phyloP scores from a whole-genome alignment of 148 eudicot genomes.

The Euryodendron excelsum region DNA sequence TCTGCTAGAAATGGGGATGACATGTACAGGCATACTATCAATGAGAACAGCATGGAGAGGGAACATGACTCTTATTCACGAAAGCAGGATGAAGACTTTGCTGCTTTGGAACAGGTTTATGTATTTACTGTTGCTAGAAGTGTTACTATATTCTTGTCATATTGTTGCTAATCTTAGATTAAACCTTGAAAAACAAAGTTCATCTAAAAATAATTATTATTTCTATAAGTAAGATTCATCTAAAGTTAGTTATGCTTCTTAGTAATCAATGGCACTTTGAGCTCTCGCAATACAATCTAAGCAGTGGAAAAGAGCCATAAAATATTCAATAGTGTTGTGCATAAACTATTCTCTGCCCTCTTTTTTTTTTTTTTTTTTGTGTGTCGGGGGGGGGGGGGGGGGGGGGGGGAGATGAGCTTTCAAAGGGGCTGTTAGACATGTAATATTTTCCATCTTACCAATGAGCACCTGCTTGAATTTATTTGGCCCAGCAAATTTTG shows the following conservation, averaged over 20 bases:
- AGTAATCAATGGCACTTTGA: not conserved
- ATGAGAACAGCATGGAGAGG: slow-evolving; percentile 36
- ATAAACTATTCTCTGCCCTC: not conserved
- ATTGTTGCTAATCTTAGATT: not conserved
- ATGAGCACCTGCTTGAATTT: not conserved
- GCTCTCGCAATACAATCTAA: not conserved
- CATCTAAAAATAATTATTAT: not conserved
- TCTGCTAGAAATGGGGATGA: slow-evolving; percentile 39
- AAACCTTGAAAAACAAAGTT: not conserved
- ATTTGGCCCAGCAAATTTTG: not conserved
- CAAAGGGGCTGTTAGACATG: too few species aligned
- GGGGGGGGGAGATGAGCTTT: not conserved
- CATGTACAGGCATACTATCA: slow-evolving; percentile 20
- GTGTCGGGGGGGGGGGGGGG: not conserved
- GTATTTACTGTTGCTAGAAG: not conserved
- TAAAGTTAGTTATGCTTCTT: too few species aligned
- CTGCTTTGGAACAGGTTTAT: slow-evolving; percentile 94
- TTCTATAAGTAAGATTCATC: too few species aligned
- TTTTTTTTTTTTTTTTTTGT: too few species aligned
- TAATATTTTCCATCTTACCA: not conserved
- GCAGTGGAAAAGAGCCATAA: not conserved
- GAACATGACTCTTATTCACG: slow-evolving; percentile 42
- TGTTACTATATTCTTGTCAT: not conserved
- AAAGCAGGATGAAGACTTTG: slow-evolving; percentile 83
- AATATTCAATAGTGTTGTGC: not conserved